Evolutionary conservation across 805 yeast genomes (phyloP), one percentile per base, ranked within the genome.

Genomic region (Ogataea saltuana): DNA sequence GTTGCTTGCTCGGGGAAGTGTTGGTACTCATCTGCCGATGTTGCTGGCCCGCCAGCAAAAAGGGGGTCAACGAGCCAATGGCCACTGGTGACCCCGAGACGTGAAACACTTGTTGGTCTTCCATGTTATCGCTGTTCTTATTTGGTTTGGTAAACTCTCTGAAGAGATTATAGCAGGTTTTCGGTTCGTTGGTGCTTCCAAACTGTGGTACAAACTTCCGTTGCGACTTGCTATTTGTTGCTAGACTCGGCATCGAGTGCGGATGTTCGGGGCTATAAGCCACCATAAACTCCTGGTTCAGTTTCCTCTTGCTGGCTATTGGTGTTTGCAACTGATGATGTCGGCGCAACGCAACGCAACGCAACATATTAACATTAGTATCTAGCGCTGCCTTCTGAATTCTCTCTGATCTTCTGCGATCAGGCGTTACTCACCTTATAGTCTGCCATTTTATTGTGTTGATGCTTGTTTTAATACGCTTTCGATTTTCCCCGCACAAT

Each of bases 261-360:
- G 52, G 48, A 19, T 46, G 52, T 16, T 51, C 54, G 2, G 58
- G 55, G 25, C 51, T 53, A 38, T 45, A 47, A 13, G 49, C 48
- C 27, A 48, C 44, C 44, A 47, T 39, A 29, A 43, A 47, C 19
- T 54, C 56, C 39, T 44, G 51, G 26, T 43, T 49, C 28, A 45
- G 41, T 27, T 51, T 53, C 32, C 50, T 44, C 35, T 49, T 54
- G 47, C 45, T 43, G 34, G 50, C 45, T 17, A 49, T 38, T 39
- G 53, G 55, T 17, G 56, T 45, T 17, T 49, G 52, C 9, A 50
- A n/a, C 48, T 49, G 39, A 19, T 10, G 13, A 11, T 23, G 38
- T 34, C 27, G 38, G 38, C 27, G 38, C 38, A 34, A 34, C 38
- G 38, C 38, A 22, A 23, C 29, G 38, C 38, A 34, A 34, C 38